A percentile compares a stretch with the other conserved stretches of the same genome.
Conservation (phyloP, 1,284 basidiomycete species). For the Termitomyces sp. region DNA sequence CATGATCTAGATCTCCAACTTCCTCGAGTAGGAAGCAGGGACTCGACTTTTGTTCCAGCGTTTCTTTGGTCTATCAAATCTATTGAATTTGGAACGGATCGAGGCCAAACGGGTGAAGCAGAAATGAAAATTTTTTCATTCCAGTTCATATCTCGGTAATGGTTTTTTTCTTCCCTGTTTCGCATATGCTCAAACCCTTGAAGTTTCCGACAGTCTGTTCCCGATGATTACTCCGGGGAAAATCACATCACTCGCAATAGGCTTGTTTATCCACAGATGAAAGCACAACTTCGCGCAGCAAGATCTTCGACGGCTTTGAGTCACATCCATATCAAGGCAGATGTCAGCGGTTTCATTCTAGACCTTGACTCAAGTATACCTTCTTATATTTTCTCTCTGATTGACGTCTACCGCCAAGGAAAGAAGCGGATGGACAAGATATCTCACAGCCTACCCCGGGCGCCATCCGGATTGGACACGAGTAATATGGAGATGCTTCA, state of each 20-base stretch:
- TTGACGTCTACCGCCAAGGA: conserved; percentile 83
- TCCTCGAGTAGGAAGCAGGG: conserved; percentile 33
- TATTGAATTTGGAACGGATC: conserved; percentile 67
- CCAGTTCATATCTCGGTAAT: conserved; percentile 78
- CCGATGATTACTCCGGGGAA: conserved; percentile 68
- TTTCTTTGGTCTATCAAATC: conserved; percentile 80
- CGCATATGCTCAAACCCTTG: conserved; percentile 1
- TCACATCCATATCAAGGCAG: conserved; percentile 63
- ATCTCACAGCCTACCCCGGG: conserved; percentile 43
- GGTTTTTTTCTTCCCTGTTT: not conserved
- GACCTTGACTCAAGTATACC: conserved; percentile 82
- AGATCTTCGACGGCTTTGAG: conserved; percentile 40
- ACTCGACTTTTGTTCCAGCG: conserved; percentile 56
- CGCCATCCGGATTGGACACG: conserved; percentile 25
- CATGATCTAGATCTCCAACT: conserved; percentile 49
- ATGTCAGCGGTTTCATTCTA: conserved; percentile 82
- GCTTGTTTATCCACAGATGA: conserved; percentile 77
- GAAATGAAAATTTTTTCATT: conserved; percentile 70
- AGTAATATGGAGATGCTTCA: conserved; percentile 17
- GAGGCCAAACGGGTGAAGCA: conserved; percentile 76
- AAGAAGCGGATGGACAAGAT: conserved; percentile 72
- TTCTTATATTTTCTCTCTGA: conserved; percentile 72
- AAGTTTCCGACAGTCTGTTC: conserved; percentile 72
- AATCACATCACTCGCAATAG: conserved; percentile 71
- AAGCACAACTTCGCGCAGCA: conserved; percentile 65